These are phyloP conservation scores for Euphorbia corollata DNA, from an alignment of 441 rosid species.

Conservation along the genomic window DNA sequence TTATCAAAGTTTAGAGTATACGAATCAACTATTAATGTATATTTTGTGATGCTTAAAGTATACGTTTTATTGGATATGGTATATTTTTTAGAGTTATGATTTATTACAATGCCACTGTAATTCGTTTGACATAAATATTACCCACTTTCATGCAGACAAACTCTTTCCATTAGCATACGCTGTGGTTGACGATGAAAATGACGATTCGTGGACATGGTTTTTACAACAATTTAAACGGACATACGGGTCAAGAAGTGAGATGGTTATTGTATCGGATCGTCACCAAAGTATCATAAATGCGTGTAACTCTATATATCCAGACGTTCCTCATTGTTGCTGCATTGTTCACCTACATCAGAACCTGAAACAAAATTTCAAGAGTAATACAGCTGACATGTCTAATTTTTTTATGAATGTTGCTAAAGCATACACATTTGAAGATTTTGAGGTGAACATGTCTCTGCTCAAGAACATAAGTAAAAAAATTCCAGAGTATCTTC, in stretches of 20 bases:
- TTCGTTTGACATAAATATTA: no score
- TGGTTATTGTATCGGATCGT: not conserved
- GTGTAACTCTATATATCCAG: not conserved
- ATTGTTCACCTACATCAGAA: not conserved
- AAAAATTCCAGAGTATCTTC: not conserved
- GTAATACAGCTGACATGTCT: not conserved
- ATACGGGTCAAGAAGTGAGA: not conserved
- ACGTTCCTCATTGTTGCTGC: not conserved
- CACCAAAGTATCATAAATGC: not conserved
- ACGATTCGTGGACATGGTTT: not conserved
- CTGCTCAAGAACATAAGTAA: not conserved
- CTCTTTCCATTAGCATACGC: not conserved
- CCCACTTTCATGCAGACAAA: not conserved
- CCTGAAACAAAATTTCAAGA: not conserved
- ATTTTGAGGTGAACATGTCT: not conserved
- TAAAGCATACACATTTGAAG: not conserved
- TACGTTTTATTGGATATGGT: no score
- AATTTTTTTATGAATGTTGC: not conserved
- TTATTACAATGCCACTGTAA: no score
- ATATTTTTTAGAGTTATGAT: no score
- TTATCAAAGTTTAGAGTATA: no score
- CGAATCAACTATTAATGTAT: no score
- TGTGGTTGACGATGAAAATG: not conserved
- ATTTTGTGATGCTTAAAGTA: no score
- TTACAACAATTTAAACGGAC: not conserved